Conservation (phyloP, 352 stramenopile species). For the Pythium insidiosum region DNA sequence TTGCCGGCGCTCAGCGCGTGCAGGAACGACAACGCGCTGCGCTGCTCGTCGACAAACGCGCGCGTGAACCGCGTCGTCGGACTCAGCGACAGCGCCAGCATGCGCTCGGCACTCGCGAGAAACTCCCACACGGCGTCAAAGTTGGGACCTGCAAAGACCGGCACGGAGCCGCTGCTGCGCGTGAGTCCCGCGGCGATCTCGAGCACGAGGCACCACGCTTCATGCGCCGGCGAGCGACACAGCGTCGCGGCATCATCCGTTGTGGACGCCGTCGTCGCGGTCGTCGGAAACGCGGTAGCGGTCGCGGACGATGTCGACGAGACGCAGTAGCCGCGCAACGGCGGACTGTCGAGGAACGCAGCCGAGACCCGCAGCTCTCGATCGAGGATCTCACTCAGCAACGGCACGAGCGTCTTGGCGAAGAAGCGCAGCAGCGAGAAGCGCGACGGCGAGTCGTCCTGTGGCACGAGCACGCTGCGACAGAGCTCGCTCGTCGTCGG, state of each 20-base stretch:
- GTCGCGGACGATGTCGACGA: too few species aligned
- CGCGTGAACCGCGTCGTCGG: constrained; percentile 25
- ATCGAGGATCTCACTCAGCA: constrained; percentile 30
- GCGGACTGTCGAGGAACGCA: constrained; percentile 25
- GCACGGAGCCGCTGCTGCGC: too few species aligned
- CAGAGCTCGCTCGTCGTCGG: constrained; percentile 35
- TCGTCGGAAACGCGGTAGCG: too few species aligned
- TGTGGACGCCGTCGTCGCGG: constrained; percentile 8
- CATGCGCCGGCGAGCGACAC: constrained; percentile 29
- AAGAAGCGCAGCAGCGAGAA: constrained; percentile 34
- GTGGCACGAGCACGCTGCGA: constrained; percentile 36
- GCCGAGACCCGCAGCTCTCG: constrained; percentile 21
- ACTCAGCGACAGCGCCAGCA: constrained; percentile 29
- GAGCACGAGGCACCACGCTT: constrained; percentile 54
- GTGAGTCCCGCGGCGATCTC: constrained; percentile 14
- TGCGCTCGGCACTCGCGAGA: constrained; percentile 32
- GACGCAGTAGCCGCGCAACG: too few species aligned
- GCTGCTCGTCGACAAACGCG: constrained; percentile 40
- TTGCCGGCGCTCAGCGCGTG: constrained; percentile 35
- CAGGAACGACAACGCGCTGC: constrained; percentile 31
- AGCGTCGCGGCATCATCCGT: background rate
- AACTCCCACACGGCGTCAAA: constrained; percentile 40
- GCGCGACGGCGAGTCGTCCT: background rate
- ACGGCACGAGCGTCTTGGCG: constrained; percentile 35
- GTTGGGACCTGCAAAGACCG: constrained; percentile 4